Evolutionary conservation across 257 asterid species (phyloP).

Genomic region (Perilla frutescens): DNA sequence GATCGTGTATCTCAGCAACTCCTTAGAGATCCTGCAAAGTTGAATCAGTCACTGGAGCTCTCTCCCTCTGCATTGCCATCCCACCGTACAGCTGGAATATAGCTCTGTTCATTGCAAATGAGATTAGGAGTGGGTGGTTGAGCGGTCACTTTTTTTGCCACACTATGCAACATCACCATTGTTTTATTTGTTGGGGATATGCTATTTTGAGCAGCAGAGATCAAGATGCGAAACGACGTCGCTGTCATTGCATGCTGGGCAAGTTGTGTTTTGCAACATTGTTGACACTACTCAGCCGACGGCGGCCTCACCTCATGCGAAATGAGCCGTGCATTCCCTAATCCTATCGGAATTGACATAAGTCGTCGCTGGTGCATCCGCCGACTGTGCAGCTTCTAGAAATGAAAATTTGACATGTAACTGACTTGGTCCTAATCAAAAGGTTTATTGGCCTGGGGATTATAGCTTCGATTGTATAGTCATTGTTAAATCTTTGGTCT

Average conservation of each 20-base stretch:
- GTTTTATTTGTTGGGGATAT: constrained; percentile 41
- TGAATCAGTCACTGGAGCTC: constrained; percentile 66
- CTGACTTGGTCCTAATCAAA: constrained; percentile 42
- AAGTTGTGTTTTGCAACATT: constrained; percentile 5
- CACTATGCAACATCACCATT: constrained; percentile 34
- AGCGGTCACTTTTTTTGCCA: constrained; percentile 24
- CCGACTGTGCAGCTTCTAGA: constrained; percentile 42
- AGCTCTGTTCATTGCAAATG: constrained; percentile 13
- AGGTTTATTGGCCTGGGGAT: constrained; percentile 42
- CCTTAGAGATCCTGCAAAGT: constrained; percentile 63
- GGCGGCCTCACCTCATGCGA: not conserved
- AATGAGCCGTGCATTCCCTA: not conserved
- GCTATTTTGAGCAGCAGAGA: constrained; percentile 28
- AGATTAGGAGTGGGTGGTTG: constrained; percentile 16
- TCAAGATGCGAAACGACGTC: not conserved
- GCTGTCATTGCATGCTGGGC: not conserved
- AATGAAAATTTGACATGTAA: constrained; percentile 35
- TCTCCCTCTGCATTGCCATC: constrained; percentile 52
- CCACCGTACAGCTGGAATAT: constrained; percentile 57
- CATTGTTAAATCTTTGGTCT: constrained; percentile 46
- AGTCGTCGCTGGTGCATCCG: not conserved
- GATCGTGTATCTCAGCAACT: constrained; percentile 84
- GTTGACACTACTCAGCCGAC: constrained; percentile 2
- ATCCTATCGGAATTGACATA: not conserved
- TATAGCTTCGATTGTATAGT: constrained; percentile 56